phyloP scores from a whole-genome alignment of 179 eudicot genomes.

The Beta lomatogona region DNA sequence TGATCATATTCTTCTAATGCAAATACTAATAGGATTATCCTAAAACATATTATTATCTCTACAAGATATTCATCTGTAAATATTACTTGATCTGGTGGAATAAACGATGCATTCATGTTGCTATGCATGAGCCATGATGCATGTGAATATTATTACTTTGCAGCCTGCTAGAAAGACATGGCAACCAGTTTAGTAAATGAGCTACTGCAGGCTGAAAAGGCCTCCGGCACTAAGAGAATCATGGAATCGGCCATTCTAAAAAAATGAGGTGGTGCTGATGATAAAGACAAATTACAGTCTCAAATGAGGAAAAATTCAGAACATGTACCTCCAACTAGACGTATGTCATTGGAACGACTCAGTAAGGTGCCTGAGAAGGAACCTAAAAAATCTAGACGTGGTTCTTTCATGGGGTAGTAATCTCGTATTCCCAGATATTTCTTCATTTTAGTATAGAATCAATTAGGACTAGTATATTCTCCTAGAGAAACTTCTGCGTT shows the following conservation, averaged over 20 bases:
- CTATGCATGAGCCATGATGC: neutral
- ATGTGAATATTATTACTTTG: constrained; percentile 20
- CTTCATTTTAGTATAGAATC: neutral
- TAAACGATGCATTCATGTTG: neutral
- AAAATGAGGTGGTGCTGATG: constrained; percentile 50
- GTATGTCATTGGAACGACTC: constrained; percentile 73
- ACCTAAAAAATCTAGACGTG: constrained; percentile 54
- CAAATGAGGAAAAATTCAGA: constrained; percentile 58
- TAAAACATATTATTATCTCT: neutral
- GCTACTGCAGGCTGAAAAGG: constrained; percentile 85
- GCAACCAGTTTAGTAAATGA: constrained; percentile 76
- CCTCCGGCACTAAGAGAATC: constrained; percentile 89
- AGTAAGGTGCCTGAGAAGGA: constrained; percentile 75
- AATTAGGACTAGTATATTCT: neutral
- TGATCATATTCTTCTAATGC: neutral
- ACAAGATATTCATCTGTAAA: neutral
- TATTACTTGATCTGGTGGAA: neutral
- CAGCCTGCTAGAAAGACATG: constrained; percentile 96
- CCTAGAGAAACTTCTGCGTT: neutral
- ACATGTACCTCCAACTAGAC: constrained; percentile 42
- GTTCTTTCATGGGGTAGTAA: constrained; percentile 81
- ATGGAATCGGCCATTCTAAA: constrained; percentile 57
- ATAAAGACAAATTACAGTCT: constrained; percentile 39
- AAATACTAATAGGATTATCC: neutral
- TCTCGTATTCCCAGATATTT: neutral